Percentiles rank a stretch among this genome's conserved stretches.
phyloP scores from a whole-genome alignment of 139 green algal genomes.

The Nannochloris sp. region DNA sequence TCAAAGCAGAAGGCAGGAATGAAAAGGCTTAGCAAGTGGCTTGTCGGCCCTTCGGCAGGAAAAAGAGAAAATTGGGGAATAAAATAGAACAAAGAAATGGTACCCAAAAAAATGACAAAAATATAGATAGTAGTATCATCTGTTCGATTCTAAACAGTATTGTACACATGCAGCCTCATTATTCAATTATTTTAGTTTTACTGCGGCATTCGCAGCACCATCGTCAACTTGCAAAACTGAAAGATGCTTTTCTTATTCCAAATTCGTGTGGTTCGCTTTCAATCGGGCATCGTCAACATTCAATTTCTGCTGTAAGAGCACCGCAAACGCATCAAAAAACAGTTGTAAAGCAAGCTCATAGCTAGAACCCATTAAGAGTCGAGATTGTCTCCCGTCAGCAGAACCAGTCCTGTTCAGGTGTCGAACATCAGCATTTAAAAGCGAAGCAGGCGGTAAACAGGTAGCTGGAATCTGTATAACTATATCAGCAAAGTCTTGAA shows the following conservation, averaged over 20 bases:
- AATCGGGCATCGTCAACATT: not conserved
- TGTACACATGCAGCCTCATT: no score
- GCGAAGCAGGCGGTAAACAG: constrained; percentile 2
- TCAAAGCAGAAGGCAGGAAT: no score
- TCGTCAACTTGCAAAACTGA: no score
- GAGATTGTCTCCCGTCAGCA: not conserved
- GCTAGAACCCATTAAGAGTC: constrained; percentile 2
- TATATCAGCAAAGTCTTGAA: not conserved
- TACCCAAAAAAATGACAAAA: no score
- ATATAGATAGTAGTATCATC: no score
- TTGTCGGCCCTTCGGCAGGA: no score
- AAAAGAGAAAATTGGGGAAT: no score
- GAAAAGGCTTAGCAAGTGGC: no score
- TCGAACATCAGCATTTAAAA: not conserved
- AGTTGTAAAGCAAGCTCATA: constrained; percentile 19
- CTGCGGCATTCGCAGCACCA: no score
- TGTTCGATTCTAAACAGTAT: no score
- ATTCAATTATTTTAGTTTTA: no score
- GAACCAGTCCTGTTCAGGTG: not conserved
- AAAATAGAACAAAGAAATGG: no score
- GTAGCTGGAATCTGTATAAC: constrained; percentile 7
- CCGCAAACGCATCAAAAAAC: not conserved
- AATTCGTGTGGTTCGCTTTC: constrained; percentile 4
- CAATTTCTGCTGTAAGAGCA: constrained; percentile 4
- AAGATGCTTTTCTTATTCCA: constrained; percentile 14